Percentiles rank a stretch among this genome's conserved stretches.
These are phyloP conservation scores for Talaromyces marneffei DNA, from an alignment of 2,329 filamentous ascomycete species.

Conservation along the genomic window DNA sequence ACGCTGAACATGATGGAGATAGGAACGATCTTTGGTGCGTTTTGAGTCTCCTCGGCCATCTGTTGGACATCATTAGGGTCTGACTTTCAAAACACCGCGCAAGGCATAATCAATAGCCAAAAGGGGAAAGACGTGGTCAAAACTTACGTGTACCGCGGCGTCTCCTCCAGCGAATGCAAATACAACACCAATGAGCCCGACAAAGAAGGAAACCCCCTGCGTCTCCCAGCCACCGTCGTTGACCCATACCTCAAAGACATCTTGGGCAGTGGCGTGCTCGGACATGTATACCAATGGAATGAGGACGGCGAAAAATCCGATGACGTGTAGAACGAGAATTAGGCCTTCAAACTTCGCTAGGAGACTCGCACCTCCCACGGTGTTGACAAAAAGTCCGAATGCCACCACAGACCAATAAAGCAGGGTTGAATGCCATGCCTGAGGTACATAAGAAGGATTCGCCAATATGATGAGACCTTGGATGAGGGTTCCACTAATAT, in stretches of 20 bases:
- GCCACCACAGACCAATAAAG: slow-evolving; percentile 45
- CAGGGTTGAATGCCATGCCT: slow-evolving; percentile 40
- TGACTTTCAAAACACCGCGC: background rate
- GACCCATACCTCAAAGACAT: slow-evolving; percentile 1
- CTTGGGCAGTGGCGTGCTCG: slow-evolving; percentile 12
- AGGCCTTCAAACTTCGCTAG: slow-evolving; percentile 7
- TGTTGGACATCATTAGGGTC: slow-evolving; percentile 9
- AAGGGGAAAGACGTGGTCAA: background rate
- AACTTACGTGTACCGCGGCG: slow-evolving; percentile 22
- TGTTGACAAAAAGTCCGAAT: slow-evolving; percentile 48
- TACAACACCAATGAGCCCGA: background rate
- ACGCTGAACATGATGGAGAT: slow-evolving; percentile 47
- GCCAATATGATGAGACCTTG: slow-evolving; percentile 18
- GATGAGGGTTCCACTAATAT: slow-evolving; percentile 29
- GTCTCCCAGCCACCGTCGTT: slow-evolving; percentile 9
- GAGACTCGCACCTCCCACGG: slow-evolving; percentile 25
- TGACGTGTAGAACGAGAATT: slow-evolving; percentile 5
- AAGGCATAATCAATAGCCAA: background rate
- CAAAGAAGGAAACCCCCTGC: slow-evolving; percentile 4
- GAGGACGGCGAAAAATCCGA: slow-evolving; percentile 10
- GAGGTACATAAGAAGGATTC: slow-evolving; percentile 21
- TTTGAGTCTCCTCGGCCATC: slow-evolving; percentile 38
- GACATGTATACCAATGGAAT: slow-evolving; percentile 11
- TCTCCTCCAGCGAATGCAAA: slow-evolving; percentile 15
- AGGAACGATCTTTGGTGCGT: slow-evolving; percentile 48